Base-by-base conservation (phyloP, 495 filamentous ascomycete genomes). In the Diplogelasinospora grovesii region DNA sequence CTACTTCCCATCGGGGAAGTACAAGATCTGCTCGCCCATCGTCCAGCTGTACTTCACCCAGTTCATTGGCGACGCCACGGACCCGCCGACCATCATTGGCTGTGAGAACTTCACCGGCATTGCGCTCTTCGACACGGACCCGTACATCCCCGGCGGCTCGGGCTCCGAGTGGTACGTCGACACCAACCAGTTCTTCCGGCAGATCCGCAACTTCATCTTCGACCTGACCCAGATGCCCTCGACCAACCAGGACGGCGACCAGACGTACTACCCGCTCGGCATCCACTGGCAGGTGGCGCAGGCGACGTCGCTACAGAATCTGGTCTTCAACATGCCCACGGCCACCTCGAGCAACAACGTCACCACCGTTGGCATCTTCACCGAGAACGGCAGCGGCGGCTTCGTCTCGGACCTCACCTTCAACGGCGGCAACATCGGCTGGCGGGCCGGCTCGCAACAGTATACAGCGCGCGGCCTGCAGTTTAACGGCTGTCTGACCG, bases 241-340 rank as follows among this genome's bases (percentile, higher is more conserved):
- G 1, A 16, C 4, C 8, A 57, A 69, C 18, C 59, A 63, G 11
- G 56, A 60, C 30, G 78, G 73, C 38, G 73, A 52, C 18, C 31
- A 37, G 26, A 9, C 24, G 11, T 27, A 36, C n/a, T 32, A 29
- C 25, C 40, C 40, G 6, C 68, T 83, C 27, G 85, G 85, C 62
- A 87, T 97, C 40, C 90, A 95, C 61, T 95, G 87, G 86, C 89
- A 95, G 58, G 88, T 95, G 2, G 82, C 82, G 26, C 90, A 95
- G 56, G 89, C 89, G 4, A 90, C 85, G 9, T 83, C 77, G 39
- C 60, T 92, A 36, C 85, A 93, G 58, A 94, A 95, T 56, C 76
- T 94, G 41, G 1, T 22, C 3, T 37, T 44, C 24, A 37, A 2
- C 14, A 37, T 37, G 41, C 31, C 31, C 14, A 22, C n/a, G 32